Evolutionary conservation across 1,284 basidiomycete genomes (phyloP), one percentile per base, ranked within the genome.

Genomic region (Termitomyces sp.): DNA sequence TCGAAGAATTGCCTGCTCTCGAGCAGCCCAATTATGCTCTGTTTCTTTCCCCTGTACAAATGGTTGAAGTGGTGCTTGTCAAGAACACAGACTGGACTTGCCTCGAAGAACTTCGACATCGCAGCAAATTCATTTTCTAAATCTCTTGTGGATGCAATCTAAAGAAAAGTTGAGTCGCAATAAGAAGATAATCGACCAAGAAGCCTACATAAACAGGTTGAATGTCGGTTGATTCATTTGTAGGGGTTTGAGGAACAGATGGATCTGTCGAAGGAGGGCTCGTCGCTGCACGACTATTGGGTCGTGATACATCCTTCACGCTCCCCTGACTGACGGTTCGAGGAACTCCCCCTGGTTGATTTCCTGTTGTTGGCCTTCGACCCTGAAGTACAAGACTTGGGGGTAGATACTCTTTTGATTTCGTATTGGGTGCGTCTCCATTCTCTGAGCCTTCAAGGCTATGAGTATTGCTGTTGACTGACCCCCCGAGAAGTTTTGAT

Each of bases 1-100:
- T 14, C 84, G 80, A 44, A 84, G 76, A 54, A 97, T 77, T 11
- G 87, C 78, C 56, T 80, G 83, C 58, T 99, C 96, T 57, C 96
- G 81, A 21, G 78, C 73, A 39, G 83, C 78, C 96, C 96, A 99
- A 64, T 99, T 99, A 62, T 96, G 91, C 65, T 99, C 96, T 0
- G 91, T 93, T 72, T 99, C 97, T 71, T 86, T 97, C 14, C 93
- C 94, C 84, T 93, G 57, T 18, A 58, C 58, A 43, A 53, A 52
- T 11, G 41, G 52, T 50, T 42, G 52, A 57, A 34, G 45, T 54
- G 35, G 52, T 50, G 21, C 19, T 47, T 14, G 35, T 9, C 53
- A 47, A 8, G 7, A 13, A 9, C 46, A 24, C 43, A 39, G 39
- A 45, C 40, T 34, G 28, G 10, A 64, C 70, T 50, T 64, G 86